These are phyloP conservation scores for Penicillium sp. DNA, from an alignment of 2,329 filamentous ascomycete species.

Conservation along the genomic window DNA sequence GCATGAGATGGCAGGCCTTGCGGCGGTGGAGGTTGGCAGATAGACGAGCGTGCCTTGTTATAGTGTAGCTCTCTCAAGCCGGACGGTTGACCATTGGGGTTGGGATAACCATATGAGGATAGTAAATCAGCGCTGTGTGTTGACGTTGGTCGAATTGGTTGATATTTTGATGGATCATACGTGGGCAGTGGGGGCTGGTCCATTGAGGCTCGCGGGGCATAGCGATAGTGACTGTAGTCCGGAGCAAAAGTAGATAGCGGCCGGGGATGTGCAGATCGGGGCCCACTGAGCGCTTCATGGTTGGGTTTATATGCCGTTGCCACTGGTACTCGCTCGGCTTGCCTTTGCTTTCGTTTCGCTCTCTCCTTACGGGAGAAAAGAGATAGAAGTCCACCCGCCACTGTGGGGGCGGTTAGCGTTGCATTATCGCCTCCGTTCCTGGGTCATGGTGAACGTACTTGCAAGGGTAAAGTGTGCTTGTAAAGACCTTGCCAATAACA, in stretches of 20 bases:
- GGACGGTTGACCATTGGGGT: conserved; percentile 16
- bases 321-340: conserved; percentile 6
- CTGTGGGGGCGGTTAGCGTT: conserved; percentile 12
- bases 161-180: conserved; percentile 35
- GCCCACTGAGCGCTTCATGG: conserved; percentile 6
- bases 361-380: conserved; percentile 24
- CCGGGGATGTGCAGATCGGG: conserved; percentile 20
- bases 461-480: conserved; percentile 5
- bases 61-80: conserved; percentile 21
- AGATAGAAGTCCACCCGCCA: conserved; percentile 17
- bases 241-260: conserved; percentile 25
- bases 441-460: conserved; percentile 7
- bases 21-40: conserved; percentile 10
- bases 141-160: conserved; percentile 15
- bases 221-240: conserved; percentile 17
- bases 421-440: conserved; percentile 7
- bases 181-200: conserved; percentile 29
- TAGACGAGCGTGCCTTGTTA: conserved; percentile 14
- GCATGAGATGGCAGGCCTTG: conserved; percentile 2
- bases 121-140: conserved; percentile 8
- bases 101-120: conserved; percentile 2
- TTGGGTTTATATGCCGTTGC: conserved; percentile 19
- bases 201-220: conserved; percentile 14
- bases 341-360: conserved; percentile 18
- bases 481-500: neutral